Percentiles rank a stretch among this genome's conserved stretches.
phyloP scores from a whole-genome alignment of 164 flowering plant genomes.

The Nelumbo lutea region DNA sequence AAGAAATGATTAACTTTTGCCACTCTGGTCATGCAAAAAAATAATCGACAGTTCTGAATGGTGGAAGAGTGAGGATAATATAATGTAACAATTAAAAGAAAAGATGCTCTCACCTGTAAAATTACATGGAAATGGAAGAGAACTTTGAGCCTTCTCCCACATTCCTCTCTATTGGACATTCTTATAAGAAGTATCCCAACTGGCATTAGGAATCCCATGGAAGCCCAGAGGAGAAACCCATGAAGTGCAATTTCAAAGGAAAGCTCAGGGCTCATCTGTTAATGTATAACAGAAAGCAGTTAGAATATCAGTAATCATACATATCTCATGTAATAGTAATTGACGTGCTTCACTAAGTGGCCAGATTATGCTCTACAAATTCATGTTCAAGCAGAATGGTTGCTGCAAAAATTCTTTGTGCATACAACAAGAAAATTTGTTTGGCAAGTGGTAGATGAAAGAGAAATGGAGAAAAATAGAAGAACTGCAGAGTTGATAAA shows the following conservation, averaged over 20 bases:
- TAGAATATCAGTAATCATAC: background rate
- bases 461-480: background rate
- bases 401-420: too few relatives aligned
- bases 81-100: background rate
- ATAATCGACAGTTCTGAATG: too few relatives aligned
- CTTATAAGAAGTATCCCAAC: slow-evolving; percentile 41
- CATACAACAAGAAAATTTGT: too few relatives aligned
- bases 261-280: slow-evolving; percentile 30
- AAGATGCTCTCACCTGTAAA: slow-evolving; percentile 34
- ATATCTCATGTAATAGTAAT: background rate
- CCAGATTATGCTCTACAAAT: background rate
- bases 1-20: too few relatives aligned
- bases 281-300: background rate
- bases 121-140: slow-evolving; percentile 35
- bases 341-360: background rate
- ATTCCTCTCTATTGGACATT: slow-evolving; percentile 31
- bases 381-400: background rate
- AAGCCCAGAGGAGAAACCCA: slow-evolving; percentile 52
- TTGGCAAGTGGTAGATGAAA: too few relatives aligned
- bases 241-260: slow-evolving; percentile 36
- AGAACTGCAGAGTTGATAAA: background rate
- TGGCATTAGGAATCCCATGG: slow-evolving; percentile 54
- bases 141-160: slow-evolving; percentile 27
- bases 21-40: too few relatives aligned
- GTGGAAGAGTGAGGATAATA: too few relatives aligned